Percentiles rank a stretch among this genome's conserved stretches.
Evolutionary conservation across 1,284 basidiomycete genomes (phyloP).

Genomic region (Trametes pubescens): DNA sequence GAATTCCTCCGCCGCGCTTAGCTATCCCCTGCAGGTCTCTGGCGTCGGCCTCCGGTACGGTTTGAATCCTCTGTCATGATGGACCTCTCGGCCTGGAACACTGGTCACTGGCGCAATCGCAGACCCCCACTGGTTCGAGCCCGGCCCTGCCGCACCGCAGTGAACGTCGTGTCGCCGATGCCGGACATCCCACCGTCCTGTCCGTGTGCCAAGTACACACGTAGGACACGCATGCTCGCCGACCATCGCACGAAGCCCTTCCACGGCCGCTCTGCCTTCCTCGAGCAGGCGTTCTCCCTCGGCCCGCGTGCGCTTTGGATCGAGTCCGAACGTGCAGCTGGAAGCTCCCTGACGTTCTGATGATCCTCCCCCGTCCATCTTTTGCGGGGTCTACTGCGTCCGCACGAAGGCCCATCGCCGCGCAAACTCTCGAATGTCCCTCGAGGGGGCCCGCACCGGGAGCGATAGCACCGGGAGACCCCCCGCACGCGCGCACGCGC

Average conservation of each 20-base stretch:
- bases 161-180: conserved; percentile 14
- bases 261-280: conserved; percentile 14
- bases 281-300: conserved; percentile 15
- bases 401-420: conserved; percentile 19
- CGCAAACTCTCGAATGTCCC: conserved; percentile 14
- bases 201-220: conserved; percentile 21
- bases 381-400: conserved; percentile 26
- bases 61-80: conserved; percentile 6
- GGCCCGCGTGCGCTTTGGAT: conserved; percentile 18
- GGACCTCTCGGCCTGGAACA: conserved; percentile 3
- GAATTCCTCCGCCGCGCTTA: conserved; percentile 14
- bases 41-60: conserved; percentile 9
- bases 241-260: conserved; percentile 33
- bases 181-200: conserved; percentile 20
- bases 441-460: conserved; percentile 10
- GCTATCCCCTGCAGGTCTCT: not conserved
- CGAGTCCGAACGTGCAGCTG: conserved; percentile 11
- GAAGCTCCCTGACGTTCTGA: conserved; percentile 25
- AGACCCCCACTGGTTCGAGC: not conserved
- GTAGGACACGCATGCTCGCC: conserved; percentile 19
- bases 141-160: conserved; percentile 7
- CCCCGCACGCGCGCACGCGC: conserved; percentile 19
- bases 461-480: conserved; percentile 18
- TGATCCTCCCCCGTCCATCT: conserved; percentile 9
- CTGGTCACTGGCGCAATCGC: conserved; percentile 5